These are phyloP conservation scores for Irpex lacteus DNA, from an alignment of 1,284 basidiomycete genomes.

Conservation along the genomic window DNA sequence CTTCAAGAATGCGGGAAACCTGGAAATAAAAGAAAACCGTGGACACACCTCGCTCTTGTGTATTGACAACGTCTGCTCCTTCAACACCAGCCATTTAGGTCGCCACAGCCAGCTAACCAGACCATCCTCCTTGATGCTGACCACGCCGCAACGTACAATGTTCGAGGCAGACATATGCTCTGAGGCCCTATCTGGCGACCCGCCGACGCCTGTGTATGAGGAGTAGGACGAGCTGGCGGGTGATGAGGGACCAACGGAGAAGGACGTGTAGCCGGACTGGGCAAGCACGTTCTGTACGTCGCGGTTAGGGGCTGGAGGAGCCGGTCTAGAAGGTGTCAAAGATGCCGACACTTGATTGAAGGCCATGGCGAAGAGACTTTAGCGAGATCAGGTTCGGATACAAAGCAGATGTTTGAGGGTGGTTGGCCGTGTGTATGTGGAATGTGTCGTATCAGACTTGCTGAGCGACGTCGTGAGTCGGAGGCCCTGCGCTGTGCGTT, in stretches of 20 bases:
- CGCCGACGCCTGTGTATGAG: constrained; percentile 73
- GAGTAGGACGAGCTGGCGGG: constrained; percentile 56
- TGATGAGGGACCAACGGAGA: constrained; percentile 46
- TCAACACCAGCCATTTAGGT: constrained; percentile 87
- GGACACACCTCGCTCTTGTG: constrained; percentile 90
- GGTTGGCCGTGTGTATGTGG: background rate
- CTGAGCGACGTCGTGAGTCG: background rate
- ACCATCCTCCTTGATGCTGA: constrained; percentile 87
- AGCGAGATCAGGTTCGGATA: constrained; percentile 4
- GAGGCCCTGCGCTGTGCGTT: background rate
- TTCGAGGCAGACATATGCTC: constrained; percentile 37
- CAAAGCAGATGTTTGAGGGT: background rate
- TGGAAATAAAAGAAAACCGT: constrained; percentile 8
- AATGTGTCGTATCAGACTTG: background rate
- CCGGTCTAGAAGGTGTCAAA: constrained; percentile 57
- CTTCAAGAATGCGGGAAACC: background rate
- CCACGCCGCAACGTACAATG: constrained; percentile 66
- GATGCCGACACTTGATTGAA: constrained; percentile 48
- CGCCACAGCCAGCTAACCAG: constrained; percentile 92
- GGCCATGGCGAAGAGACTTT: constrained; percentile 33
- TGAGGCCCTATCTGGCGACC: constrained; percentile 62
- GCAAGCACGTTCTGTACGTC: constrained; percentile 42
- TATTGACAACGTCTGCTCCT: constrained; percentile 78
- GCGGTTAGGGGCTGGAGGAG: constrained; percentile 63
- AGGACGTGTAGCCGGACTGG: constrained; percentile 55